Evolutionary conservation across 768 basidiomycete genomes (phyloP).

Genomic region (Collybia sordida): DNA sequence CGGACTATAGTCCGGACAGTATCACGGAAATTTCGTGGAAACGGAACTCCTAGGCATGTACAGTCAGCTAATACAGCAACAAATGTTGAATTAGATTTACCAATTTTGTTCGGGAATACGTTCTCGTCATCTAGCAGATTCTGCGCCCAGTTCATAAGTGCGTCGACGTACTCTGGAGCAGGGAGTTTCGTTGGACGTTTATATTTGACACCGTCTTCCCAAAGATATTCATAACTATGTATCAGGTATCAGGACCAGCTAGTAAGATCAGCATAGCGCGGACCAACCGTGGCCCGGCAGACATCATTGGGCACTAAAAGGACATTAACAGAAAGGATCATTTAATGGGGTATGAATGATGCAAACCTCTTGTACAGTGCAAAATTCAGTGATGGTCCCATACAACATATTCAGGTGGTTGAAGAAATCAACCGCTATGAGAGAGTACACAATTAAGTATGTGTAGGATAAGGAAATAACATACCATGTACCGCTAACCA

Average conservation of each 20-base stretch:
- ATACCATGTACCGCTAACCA: conserved; percentile 99
- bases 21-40: conserved; percentile 86
- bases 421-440: conserved; percentile 95
- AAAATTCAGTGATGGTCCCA: conserved; percentile 97
- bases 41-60: conserved; percentile 68
- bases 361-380: conserved; percentile 83
- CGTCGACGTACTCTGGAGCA: conserved; percentile 95
- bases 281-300: conserved; percentile 85
- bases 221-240: conserved; percentile 86
- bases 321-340: not conserved
- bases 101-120: conserved; percentile 94
- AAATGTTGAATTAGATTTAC: conserved; percentile 35
- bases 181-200: conserved; percentile 92
- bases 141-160: conserved; percentile 99
- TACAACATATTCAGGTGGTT: conserved; percentile 99
- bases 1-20: conserved; percentile 91
- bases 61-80: not conserved
- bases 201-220: conserved; percentile 89
- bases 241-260: not conserved
- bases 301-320: conserved; percentile 90
- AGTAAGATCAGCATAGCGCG: not conserved
- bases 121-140: conserved; percentile 87
- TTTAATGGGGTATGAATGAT: not conserved
- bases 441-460: not conserved
- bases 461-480: not conserved